These are phyloP conservation scores for Annulohypoxylon maeteangense DNA, from an alignment of 495 filamentous ascomycete species.

Conservation along the genomic window DNA sequence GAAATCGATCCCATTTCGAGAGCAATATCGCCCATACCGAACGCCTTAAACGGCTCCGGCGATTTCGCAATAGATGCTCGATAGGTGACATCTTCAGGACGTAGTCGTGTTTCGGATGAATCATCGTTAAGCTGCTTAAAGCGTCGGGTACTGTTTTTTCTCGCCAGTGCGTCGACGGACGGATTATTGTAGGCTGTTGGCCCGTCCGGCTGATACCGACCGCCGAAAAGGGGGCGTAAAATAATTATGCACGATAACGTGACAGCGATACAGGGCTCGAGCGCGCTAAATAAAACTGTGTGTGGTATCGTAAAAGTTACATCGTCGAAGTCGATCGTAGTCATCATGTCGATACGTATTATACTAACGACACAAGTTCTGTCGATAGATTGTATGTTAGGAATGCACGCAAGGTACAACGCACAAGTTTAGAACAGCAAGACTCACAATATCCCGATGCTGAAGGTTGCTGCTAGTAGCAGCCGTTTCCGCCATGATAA, in stretches of 20 bases:
- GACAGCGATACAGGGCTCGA: constrained; percentile 46
- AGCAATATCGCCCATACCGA: constrained; percentile 24
- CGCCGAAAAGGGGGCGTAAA: constrained; percentile 46
- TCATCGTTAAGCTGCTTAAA: constrained; percentile 47
- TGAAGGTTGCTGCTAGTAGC: constrained; percentile 38
- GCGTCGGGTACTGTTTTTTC: constrained; percentile 32
- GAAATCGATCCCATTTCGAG: constrained; percentile 42
- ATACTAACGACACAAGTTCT: constrained; percentile 45
- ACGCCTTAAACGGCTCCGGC: constrained; percentile 27
- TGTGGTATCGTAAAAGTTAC: constrained; percentile 42
- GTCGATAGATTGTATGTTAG: background rate
- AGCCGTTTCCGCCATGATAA: constrained; percentile 43
- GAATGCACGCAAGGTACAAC: background rate
- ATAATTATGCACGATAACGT: constrained; percentile 44
- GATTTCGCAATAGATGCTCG: constrained; percentile 31
- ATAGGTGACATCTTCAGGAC: constrained; percentile 39
- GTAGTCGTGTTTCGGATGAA: constrained; percentile 46
- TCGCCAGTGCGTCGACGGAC: constrained; percentile 22
- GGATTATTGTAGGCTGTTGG: constrained; percentile 27
- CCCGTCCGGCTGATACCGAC: constrained; percentile 25
- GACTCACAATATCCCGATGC: constrained; percentile 46
- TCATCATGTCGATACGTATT: constrained; percentile 39
- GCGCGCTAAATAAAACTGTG: constrained; percentile 39
- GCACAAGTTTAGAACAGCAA: background rate
- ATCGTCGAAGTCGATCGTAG: constrained; percentile 42